Base-by-base conservation (phyloP, 2,329 filamentous ascomycete genomes). In the Plenodomus lindquistii region DNA sequence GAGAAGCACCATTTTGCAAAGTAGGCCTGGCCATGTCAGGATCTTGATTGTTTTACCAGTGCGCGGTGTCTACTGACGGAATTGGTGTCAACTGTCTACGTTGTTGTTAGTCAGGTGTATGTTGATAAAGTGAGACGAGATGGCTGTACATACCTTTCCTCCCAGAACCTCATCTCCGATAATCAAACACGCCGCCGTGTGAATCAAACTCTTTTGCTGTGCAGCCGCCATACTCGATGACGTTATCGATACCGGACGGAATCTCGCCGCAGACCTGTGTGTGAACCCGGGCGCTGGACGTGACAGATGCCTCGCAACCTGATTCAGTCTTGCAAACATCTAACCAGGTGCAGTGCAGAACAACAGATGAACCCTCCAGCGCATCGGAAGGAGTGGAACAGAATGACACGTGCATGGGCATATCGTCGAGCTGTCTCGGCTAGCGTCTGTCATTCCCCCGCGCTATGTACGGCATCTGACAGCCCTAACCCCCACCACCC, bases 121-220 rank as follows among this genome's bases (percentile, higher is more conserved):
- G 31, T 31, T 36, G 35, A 42, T 16, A 36, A 29, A 38, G 27
- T 27, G 7, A 20, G 29, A 21, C 15, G 16, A 10, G 18, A 38
- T 24, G 18, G 40, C 38, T 22, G 39, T 50, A 48, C 77, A 56
- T 71, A 91, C 92, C 87, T 97, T 97, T 63, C 94, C 93, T 18
- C 91, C 92, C 3, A 97, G 80, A 4, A 97, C 91, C 73, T 97
- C 93, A 75, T 97, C 93, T n/a, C 93, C 93, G 63, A 99, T 97
- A 51, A 99, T 91, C 56, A 97, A 76, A 72, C 91, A 96, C 47
- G 88, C 93, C 10, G 93, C 94, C 39, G 92, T 97, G 68, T 91
- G 86, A 60, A 97, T 95, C 51, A 82, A 85, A 66, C 85, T 80
- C 62, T 81, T 77, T 64, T 80, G 81, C 55, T 82, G 79, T 43